phyloP scores from a whole-genome alignment of 1,284 basidiomycete species.

The Termitomyces sp. region DNA sequence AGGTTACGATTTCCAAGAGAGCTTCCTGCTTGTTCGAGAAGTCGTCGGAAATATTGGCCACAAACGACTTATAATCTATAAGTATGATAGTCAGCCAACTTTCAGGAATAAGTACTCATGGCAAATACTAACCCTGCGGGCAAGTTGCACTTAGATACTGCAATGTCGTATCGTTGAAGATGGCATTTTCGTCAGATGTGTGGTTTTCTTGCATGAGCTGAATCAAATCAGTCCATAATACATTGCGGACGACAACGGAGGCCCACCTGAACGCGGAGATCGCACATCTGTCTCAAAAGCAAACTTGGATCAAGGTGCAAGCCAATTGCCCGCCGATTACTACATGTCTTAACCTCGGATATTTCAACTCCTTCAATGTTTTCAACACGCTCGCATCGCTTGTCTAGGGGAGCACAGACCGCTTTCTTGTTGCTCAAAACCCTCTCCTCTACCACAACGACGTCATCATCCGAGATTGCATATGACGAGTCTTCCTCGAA shows the following conservation, averaged over 20 bases:
- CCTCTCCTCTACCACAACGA: constrained; percentile 1
- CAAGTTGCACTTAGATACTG: constrained; percentile 29
- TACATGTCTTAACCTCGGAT: not conserved
- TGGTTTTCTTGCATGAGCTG: constrained; percentile 24
- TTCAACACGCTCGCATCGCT: not conserved
- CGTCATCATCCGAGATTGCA: constrained; percentile 16
- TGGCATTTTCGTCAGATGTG: constrained; percentile 22
- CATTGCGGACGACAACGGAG: not conserved
- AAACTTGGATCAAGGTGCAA: constrained; percentile 9
- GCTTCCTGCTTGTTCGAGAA: constrained; percentile 9
- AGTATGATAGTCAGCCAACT: not conserved
- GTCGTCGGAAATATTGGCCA: constrained; percentile 12
- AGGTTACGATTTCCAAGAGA: not conserved
- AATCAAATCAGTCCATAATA: not conserved
- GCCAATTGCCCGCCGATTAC: not conserved
- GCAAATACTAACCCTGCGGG: constrained; percentile 28
- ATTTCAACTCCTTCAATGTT: not conserved
- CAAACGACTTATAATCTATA: constrained; percentile 29
- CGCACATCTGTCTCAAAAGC: constrained; percentile 20
- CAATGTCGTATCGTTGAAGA: constrained; percentile 30
- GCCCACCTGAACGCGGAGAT: constrained; percentile 25
- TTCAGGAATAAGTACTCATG: not conserved
- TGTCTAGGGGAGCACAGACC: not conserved
- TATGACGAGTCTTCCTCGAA: constrained; percentile 24
- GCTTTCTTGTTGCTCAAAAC: not conserved